phyloP scores from a whole-genome alignment of 768 basidiomycete species.

The Psilocybe cubensis region DNA sequence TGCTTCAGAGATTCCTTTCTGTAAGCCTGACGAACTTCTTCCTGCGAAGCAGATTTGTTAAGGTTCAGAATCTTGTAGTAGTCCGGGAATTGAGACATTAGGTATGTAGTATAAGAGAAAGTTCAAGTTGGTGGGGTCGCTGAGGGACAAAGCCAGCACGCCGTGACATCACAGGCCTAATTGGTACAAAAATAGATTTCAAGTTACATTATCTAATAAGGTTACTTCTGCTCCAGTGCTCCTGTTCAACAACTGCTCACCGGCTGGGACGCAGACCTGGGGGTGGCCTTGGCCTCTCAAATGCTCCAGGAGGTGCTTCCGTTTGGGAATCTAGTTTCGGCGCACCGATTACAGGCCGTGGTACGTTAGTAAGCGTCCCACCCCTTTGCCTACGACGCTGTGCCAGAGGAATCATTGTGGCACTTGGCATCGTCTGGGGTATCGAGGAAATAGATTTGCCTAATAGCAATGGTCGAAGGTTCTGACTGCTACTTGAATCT shows the following conservation, averaged over 20 bases:
- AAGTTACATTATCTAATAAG: slow-evolving; percentile 7
- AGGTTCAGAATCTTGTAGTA: slow-evolving; percentile 73
- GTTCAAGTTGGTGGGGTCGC: neutral
- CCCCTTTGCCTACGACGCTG: slow-evolving; percentile 26
- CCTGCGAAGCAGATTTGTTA: slow-evolving; percentile 58
- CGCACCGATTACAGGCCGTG: slow-evolving; percentile 32
- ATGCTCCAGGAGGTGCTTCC: slow-evolving; percentile 29
- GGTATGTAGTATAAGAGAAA: slow-evolving; percentile 22
- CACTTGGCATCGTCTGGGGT: slow-evolving; percentile 23
- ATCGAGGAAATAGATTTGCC: slow-evolving; percentile 31
- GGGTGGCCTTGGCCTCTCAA: slow-evolving; percentile 47
- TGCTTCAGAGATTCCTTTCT: slow-evolving; percentile 79
- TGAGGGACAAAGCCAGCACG: neutral
- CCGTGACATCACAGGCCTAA: slow-evolving; percentile 29
- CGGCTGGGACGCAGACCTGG: slow-evolving; percentile 21
- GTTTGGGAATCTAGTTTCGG: slow-evolving; percentile 26
- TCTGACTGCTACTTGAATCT: slow-evolving; percentile 7
- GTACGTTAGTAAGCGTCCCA: slow-evolving; percentile 24
- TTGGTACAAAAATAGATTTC: slow-evolving; percentile 11
- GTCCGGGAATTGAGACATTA: slow-evolving; percentile 79
- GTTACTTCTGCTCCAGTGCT: neutral
- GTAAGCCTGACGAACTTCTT: slow-evolving; percentile 79
- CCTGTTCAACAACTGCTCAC: too few species aligned
- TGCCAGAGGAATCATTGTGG: slow-evolving; percentile 32
- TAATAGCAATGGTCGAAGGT: slow-evolving; percentile 37